These are phyloP conservation scores for Cyclotella kingstonii DNA, from an alignment of 108 stramenopile genomes.

Conservation along the genomic window DNA sequence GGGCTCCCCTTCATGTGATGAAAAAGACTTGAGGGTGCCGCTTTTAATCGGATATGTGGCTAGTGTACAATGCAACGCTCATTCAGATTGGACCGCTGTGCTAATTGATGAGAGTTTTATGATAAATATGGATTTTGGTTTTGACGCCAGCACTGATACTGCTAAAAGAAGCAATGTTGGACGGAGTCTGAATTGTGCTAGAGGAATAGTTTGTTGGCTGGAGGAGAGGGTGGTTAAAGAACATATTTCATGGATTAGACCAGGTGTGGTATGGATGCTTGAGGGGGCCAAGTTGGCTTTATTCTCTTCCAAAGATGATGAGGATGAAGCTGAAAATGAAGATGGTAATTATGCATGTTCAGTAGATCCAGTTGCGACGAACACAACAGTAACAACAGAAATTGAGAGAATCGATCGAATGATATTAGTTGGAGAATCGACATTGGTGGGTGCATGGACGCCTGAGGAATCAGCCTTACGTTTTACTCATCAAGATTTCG, in stretches of 20 bases:
- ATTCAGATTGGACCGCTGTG: conserved; percentile 40
- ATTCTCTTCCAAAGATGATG: conserved; percentile 19
- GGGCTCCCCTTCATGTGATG: neutral
- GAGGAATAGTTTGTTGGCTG: conserved; percentile 33
- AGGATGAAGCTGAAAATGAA: conserved; percentile 16
- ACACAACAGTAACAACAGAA: conserved; percentile 24
- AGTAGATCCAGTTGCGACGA: conserved; percentile 3
- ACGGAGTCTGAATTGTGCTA: neutral
- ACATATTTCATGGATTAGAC: conserved; percentile 39
- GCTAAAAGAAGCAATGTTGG: neutral
- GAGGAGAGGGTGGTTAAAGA: conserved; percentile 40
- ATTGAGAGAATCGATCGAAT: conserved; percentile 39
- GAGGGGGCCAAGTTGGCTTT: conserved; percentile 45
- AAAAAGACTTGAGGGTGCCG: conserved; percentile 16
- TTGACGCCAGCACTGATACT: neutral
- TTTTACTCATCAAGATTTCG: conserved; percentile 27
- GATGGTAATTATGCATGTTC: conserved; percentile 7
- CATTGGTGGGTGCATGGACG: conserved; percentile 42
- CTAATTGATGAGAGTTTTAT: conserved; percentile 36
- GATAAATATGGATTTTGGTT: too few species aligned
- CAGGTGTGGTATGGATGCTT: conserved; percentile 62
- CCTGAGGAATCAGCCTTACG: conserved; percentile 33
- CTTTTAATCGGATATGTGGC: conserved; percentile 33
- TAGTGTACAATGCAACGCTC: conserved; percentile 34
- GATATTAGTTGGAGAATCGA: conserved; percentile 38